Base-by-base conservation (phyloP, 148 eudicot genomes). In the Cornus kousa region DNA sequence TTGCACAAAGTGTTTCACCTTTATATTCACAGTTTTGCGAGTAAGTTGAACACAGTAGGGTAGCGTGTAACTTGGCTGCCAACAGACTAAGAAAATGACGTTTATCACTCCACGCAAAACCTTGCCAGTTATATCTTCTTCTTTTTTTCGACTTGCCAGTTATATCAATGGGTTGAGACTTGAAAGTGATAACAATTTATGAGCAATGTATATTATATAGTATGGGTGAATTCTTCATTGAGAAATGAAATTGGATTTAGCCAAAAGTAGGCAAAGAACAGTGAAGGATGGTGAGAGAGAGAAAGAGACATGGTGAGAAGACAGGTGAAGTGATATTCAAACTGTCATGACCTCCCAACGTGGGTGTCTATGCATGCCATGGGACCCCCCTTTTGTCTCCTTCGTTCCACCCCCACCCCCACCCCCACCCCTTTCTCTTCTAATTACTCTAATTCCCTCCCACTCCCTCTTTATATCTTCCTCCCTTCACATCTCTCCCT, bases 321-420 rank as follows among this genome's bases (percentile, higher is more conserved):
- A 77, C 79, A 77, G 62, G 73, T 68, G 79, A 77, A 46, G 79
- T 68, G 79, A 77, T 77, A 77, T 77, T 77, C 79, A 77, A 77
- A 68, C 79, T 50, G 72, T 77, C 79, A 68, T 68, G 40, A 67
- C 79, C 31, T n/a, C 43, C 62, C 78, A 19, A 40, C 70, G 60
- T 60, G 67, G 39, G 69, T 16, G 71, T 46, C 71, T 67, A 43
- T 50, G 24, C 50, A 33, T 16, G 35, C 9, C 37, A 35, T 35
- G 37, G 37, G 37, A 2, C 37, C 72, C 72, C 77, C 9, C 67
- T 10, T 23, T 74, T 37, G 68, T 74, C 69, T n/a, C 46, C 79
- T 68, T 67, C n/a, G n/a, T n/a, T n/a, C 64, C 65, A 55, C 60
- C 79, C 53, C 12, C 12, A 7, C 53, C 53, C 53, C 64, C 65